phyloP scores from a whole-genome alignment of 257 asterid genomes.

The Salvia miltiorrhiza region DNA sequence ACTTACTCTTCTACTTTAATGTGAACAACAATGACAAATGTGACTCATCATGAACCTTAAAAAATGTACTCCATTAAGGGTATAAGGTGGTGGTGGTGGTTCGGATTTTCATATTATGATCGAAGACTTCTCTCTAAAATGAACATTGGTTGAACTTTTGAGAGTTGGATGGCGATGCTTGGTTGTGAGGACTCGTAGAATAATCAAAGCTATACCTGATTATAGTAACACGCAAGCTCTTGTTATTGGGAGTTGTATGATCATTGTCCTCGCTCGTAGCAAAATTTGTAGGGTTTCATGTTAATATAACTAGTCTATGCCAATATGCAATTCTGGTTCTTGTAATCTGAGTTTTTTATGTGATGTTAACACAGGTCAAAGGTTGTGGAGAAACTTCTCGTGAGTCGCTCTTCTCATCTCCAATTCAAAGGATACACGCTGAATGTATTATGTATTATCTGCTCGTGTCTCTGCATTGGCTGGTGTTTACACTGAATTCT shows the following conservation, averaged over 20 bases:
- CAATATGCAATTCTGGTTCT: slow-evolving; percentile 4
- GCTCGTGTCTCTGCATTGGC: slow-evolving; percentile 97
- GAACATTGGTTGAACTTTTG: neutral
- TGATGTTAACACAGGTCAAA: slow-evolving; percentile 55
- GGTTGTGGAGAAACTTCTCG: slow-evolving; percentile 96
- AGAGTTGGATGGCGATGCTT: slow-evolving; percentile 1
- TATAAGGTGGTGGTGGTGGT: neutral
- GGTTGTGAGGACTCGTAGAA: too few species aligned
- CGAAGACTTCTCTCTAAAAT: neutral
- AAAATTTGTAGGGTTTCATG: slow-evolving; percentile 12
- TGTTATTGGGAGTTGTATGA: neutral
- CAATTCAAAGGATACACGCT: slow-evolving; percentile 86
- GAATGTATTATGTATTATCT: slow-evolving; percentile 66
- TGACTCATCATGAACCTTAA: too few species aligned
- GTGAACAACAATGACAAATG: neutral
- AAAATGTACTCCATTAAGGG: too few species aligned
- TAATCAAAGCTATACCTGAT: too few species aligned
- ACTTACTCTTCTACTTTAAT: slow-evolving; percentile 8
- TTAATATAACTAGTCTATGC: neutral
- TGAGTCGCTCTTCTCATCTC: slow-evolving; percentile 82
- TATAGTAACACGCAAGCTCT: too few species aligned
- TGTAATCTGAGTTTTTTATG: neutral
- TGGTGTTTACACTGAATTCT: slow-evolving; percentile 96
- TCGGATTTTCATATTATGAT: neutral
- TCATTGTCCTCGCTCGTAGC: neutral